Evolutionary conservation across 192 early-diverging fungal genomes (phyloP).

Genomic region (Gamsiella multidivaricata): DNA sequence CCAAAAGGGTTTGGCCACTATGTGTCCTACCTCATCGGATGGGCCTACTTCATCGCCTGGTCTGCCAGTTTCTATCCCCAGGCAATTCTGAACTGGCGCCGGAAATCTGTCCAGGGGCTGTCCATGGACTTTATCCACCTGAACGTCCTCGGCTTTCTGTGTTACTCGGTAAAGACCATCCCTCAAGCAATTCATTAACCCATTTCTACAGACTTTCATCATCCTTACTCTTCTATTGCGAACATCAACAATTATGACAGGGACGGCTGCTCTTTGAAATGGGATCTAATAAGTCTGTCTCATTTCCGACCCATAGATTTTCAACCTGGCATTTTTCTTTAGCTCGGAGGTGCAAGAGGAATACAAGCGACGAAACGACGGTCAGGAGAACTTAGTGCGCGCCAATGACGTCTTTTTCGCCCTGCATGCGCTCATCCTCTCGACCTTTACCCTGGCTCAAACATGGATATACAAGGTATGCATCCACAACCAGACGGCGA

Average conservation of each 20-base stretch:
- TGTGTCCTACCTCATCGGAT: slow-evolving; percentile 32
- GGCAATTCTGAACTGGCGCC: slow-evolving; percentile 77
- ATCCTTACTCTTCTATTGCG: too few species aligned
- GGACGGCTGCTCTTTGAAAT: too few species aligned
- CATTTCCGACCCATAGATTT: too few species aligned
- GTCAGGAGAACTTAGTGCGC: slow-evolving; percentile 76
- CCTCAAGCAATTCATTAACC: too few species aligned
- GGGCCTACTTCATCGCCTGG: slow-evolving; percentile 86
- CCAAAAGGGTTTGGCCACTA: slow-evolving; percentile 15
- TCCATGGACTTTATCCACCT: slow-evolving; percentile 92
- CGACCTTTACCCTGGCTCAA: slow-evolving; percentile 70
- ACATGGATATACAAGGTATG: slow-evolving; percentile 75
- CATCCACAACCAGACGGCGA: background rate
- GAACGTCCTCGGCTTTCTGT: slow-evolving; percentile 88
- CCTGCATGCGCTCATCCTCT: slow-evolving; percentile 81
- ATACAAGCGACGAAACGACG: slow-evolving; percentile 76
- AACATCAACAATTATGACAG: too few species aligned
- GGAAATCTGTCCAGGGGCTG: slow-evolving; percentile 85
- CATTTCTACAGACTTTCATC: too few species aligned
- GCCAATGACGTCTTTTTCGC: slow-evolving; percentile 91
- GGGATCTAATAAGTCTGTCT: background rate
- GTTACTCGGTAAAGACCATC: slow-evolving; percentile 73
- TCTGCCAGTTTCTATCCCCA: slow-evolving; percentile 92
- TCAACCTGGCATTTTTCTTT: slow-evolving; percentile 82
- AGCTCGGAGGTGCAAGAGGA: slow-evolving; percentile 72